Conservation (phyloP, 1,284 basidiomycete genomes). For the Coniophora puteana region DNA sequence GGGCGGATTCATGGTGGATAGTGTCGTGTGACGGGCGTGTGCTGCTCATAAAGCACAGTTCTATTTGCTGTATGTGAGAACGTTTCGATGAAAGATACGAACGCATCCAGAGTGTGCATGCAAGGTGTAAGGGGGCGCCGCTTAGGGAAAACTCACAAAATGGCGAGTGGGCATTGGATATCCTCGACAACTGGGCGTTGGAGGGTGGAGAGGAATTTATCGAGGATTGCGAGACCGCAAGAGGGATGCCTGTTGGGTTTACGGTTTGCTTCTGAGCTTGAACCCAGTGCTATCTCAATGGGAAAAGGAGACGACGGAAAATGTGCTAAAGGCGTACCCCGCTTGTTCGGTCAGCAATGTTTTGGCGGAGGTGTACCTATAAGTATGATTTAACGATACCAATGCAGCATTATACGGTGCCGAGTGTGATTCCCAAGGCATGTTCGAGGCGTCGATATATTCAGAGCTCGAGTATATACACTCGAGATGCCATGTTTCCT, state of each 20-base stretch:
- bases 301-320: conserved; percentile 5
- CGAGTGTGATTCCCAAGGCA: too few relatives aligned
- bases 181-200: conserved; percentile 1
- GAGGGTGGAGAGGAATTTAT: background rate
- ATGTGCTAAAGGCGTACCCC: too few relatives aligned
- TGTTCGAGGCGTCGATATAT: too few relatives aligned
- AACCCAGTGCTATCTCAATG: background rate
- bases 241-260: background rate
- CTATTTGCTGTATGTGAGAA: background rate
- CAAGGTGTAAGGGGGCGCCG: background rate
- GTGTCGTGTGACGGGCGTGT: too few relatives aligned
- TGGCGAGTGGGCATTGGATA: background rate
- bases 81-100: background rate
- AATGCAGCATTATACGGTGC: too few relatives aligned
- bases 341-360: too few relatives aligned
- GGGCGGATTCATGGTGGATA: too few relatives aligned
- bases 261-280: conserved; percentile 1
- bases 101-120: background rate
- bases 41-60: too few relatives aligned
- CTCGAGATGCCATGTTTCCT: too few relatives aligned
- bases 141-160: background rate
- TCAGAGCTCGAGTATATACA: too few relatives aligned
- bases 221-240: background rate
- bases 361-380: too few relatives aligned
- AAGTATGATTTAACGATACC: too few relatives aligned